phyloP scores from a whole-genome alignment of 495 filamentous ascomycete species.

The Astrothelium subdiscretum region DNA sequence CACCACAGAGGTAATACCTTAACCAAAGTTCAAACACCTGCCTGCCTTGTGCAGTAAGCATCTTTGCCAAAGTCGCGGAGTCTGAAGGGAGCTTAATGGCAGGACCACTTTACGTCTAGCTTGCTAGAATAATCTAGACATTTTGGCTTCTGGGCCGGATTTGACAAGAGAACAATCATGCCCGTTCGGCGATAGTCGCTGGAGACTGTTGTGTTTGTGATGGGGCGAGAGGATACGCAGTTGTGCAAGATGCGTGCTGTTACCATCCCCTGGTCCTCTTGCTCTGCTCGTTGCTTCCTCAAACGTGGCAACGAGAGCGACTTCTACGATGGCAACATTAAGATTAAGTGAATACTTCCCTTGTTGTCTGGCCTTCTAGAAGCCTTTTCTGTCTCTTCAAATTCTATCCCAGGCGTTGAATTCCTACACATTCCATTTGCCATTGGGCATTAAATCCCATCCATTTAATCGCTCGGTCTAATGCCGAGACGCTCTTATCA shows the following conservation, averaged over 20 bases:
- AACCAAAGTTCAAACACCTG: too few relatives aligned
- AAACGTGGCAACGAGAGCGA: not conserved
- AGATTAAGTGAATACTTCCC: not conserved
- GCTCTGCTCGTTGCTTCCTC: not conserved
- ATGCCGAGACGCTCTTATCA: not conserved
- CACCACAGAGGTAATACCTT: too few relatives aligned
- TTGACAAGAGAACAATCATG: too few relatives aligned
- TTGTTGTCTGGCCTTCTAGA: not conserved
- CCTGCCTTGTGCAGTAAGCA: not conserved
- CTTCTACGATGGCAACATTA: not conserved
- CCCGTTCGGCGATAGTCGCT: too few relatives aligned
- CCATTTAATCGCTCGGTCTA: not conserved
- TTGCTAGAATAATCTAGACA: too few relatives aligned
- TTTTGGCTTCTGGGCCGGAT: too few relatives aligned
- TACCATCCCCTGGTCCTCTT: not conserved
- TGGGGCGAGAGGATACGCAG: not conserved
- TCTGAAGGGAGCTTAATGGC: too few relatives aligned
- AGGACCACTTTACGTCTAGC: too few relatives aligned
- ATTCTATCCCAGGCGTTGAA: not conserved
- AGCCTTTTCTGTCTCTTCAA: not conserved
- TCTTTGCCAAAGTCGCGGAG: too few relatives aligned
- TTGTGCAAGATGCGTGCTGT: not conserved
- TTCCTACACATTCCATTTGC: not conserved
- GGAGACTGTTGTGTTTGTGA: too few relatives aligned
- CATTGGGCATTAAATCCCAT: not conserved